Evolutionary conservation across 2,329 filamentous ascomycete genomes (phyloP).

Genomic region (Cordyceps pruinosa): DNA sequence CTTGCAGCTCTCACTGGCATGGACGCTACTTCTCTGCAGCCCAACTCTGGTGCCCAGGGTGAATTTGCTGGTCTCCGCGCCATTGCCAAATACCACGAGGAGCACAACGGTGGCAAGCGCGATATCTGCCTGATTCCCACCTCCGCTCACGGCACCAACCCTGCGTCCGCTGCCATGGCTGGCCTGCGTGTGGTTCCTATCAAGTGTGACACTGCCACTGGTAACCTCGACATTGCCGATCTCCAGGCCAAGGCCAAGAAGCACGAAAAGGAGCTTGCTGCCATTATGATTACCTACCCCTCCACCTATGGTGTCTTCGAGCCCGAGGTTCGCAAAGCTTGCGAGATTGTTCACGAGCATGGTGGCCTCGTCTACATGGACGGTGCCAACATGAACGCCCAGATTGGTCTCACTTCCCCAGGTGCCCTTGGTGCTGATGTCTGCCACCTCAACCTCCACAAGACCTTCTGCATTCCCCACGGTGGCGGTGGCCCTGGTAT

Average conservation of each 20-base stretch:
- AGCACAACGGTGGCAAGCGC: constrained; percentile 60
- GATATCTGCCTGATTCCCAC: constrained; percentile 93
- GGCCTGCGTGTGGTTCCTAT: constrained; percentile 90
- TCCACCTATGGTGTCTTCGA: constrained; percentile 95
- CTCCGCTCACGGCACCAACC: constrained; percentile 93
- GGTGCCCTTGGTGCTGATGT: constrained; percentile 95
- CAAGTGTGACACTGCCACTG: constrained; percentile 81
- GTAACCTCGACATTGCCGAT: constrained; percentile 83
- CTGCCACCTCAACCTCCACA: constrained; percentile 95
- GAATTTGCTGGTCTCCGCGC: constrained; percentile 87
- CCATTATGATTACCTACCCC: constrained; percentile 96
- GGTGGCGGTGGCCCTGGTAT: constrained; percentile 91
- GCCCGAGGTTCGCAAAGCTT: constrained; percentile 78
- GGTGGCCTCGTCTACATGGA: constrained; percentile 98
- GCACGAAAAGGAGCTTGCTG: constrained; percentile 75
- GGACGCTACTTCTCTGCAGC: constrained; percentile 81
- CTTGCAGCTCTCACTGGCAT: constrained; percentile 82
- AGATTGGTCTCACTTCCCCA: constrained; percentile 90
- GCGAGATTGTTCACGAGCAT: constrained; percentile 75
- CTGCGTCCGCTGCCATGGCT: constrained; percentile 89
- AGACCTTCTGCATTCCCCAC: constrained; percentile 98
- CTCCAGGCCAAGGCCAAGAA: constrained; percentile 84
- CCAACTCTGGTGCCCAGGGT: constrained; percentile 92
- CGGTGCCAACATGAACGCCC: constrained; percentile 96
- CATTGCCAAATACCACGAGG: constrained; percentile 77